phyloP scores from a whole-genome alignment of 495 filamentous ascomycete genomes.

The Neurospora sp. region DNA sequence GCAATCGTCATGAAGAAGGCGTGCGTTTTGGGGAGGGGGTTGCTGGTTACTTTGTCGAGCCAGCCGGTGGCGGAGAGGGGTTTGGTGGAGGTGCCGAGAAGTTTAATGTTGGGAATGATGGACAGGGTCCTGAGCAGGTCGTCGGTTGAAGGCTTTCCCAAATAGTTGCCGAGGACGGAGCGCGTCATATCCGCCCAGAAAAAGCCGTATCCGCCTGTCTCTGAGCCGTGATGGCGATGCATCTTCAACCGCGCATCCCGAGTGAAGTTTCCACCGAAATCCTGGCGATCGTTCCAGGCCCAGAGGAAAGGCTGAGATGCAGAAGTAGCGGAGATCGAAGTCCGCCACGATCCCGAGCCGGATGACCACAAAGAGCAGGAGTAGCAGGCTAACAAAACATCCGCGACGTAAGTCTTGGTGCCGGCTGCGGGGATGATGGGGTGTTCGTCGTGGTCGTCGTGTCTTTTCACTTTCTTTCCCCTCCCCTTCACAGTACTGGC shows the following conservation, averaged over 20 bases:
- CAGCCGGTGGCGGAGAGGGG: slow-evolving; percentile 6
- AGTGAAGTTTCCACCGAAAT: slow-evolving; percentile 5
- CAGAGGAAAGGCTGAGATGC: slow-evolving; percentile 22
- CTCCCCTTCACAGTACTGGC: neutral
- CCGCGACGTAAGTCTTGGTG: slow-evolving; percentile 6
- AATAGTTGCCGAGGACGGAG: neutral
- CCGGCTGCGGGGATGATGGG: neutral
- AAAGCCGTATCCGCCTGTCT: slow-evolving; percentile 10
- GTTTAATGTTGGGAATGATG: neutral
- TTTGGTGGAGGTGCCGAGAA: slow-evolving; percentile 4
- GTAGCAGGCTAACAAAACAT: slow-evolving; percentile 15
- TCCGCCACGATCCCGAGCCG: slow-evolving; percentile 1
- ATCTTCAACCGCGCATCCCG: slow-evolving; percentile 12
- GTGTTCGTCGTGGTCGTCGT: slow-evolving; percentile 5
- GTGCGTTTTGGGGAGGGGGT: slow-evolving; percentile 9
- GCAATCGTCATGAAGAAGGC: slow-evolving; percentile 14
- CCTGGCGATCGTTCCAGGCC: slow-evolving; percentile 21
- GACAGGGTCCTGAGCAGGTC: neutral
- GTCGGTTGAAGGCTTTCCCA: neutral
- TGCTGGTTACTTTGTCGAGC: slow-evolving; percentile 1
- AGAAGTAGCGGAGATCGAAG: slow-evolving; percentile 3
- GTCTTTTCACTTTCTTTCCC: neutral
- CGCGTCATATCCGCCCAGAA: slow-evolving; percentile 17
- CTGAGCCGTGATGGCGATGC: slow-evolving; percentile 10
- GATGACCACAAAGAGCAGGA: slow-evolving; percentile 5